These are phyloP conservation scores for Marasmius oreades DNA, from an alignment of 1,284 basidiomycete species.

Conservation along the genomic window DNA sequence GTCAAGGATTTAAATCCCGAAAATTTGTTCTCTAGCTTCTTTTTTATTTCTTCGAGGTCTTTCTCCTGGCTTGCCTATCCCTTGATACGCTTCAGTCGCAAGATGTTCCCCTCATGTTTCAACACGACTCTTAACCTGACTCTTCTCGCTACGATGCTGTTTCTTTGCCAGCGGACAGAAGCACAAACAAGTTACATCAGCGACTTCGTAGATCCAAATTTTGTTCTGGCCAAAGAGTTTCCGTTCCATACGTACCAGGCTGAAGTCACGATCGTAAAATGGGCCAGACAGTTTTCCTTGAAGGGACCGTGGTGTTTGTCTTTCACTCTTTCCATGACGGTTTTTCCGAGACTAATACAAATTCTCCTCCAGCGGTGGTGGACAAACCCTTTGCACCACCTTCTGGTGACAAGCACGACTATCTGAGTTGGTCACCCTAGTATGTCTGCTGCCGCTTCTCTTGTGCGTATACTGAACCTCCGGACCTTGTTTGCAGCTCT, in stretches of 20 bases:
- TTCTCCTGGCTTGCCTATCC: too few species aligned
- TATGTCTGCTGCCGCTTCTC: constrained; percentile 7
- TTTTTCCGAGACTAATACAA: neutral
- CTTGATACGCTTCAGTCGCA: neutral
- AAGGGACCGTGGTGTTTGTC: constrained; percentile 18
- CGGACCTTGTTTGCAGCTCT: constrained; percentile 34
- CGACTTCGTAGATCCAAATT: constrained; percentile 15
- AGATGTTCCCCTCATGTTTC: neutral
- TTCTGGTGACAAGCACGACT: constrained; percentile 18
- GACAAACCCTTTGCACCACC: constrained; percentile 16
- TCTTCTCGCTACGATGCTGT: neutral
- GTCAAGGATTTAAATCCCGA: too few species aligned
- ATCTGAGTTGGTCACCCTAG: constrained; percentile 25
- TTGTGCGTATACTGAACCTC: neutral
- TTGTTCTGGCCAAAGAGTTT: constrained; percentile 5
- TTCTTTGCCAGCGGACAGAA: neutral
- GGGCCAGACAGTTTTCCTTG: constrained; percentile 15
- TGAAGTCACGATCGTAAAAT: constrained; percentile 13
- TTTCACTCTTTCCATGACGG: neutral
- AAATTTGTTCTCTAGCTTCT: too few species aligned
- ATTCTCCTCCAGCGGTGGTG: constrained; percentile 12
- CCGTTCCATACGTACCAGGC: constrained; percentile 8
- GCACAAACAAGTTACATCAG: constrained; percentile 16
- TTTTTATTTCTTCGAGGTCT: too few species aligned
- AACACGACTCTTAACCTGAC: neutral